A percentile compares a stretch with the other conserved stretches of the same genome.
Conservation (phyloP, 257 asterid genomes). For the Agastache rugosa region DNA sequence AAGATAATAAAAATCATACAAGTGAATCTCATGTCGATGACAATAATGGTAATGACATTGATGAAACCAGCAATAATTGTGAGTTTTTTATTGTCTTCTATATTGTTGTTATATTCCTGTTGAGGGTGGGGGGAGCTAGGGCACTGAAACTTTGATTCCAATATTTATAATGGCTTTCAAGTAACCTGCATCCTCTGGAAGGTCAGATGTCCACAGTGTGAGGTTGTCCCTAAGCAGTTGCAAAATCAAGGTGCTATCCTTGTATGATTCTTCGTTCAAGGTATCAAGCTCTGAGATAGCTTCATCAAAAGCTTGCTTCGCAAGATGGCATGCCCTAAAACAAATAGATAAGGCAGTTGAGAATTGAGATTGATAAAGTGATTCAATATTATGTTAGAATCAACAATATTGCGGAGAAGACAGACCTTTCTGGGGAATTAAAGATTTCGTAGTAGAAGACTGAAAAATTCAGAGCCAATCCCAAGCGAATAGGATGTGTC, state of each 20-base stretch:
- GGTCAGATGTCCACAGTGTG: constrained; percentile 91
- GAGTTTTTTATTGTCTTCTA: no score
- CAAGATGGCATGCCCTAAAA: constrained; percentile 91
- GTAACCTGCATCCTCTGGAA: constrained; percentile 82
- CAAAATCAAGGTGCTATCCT: constrained; percentile 92
- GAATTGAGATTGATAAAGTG: constrained; percentile 21
- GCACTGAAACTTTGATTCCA: background rate
- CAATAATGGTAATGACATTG: background rate
- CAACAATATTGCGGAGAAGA: constrained; percentile 30
- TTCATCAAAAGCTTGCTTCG: constrained; percentile 96
- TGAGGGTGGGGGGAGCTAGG: background rate
- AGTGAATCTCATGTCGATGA: background rate
- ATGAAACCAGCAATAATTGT: background rate
- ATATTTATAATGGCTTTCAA: constrained; percentile 8
- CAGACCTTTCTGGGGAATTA: constrained; percentile 89
- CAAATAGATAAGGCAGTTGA: constrained; percentile 19
- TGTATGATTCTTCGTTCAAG: constrained; percentile 88
- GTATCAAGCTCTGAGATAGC: constrained; percentile 88
- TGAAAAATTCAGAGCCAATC: constrained; percentile 88
- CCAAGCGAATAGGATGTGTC: constrained; percentile 93
- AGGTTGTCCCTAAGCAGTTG: constrained; percentile 94
- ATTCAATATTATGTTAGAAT: background rate
- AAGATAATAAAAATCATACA: no score
- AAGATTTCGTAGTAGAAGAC: constrained; percentile 90
- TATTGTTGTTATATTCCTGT: no score